These are phyloP conservation scores for Fusarium drepaniforme DNA, from an alignment of 2,329 filamentous ascomycete genomes.

Conservation along the genomic window DNA sequence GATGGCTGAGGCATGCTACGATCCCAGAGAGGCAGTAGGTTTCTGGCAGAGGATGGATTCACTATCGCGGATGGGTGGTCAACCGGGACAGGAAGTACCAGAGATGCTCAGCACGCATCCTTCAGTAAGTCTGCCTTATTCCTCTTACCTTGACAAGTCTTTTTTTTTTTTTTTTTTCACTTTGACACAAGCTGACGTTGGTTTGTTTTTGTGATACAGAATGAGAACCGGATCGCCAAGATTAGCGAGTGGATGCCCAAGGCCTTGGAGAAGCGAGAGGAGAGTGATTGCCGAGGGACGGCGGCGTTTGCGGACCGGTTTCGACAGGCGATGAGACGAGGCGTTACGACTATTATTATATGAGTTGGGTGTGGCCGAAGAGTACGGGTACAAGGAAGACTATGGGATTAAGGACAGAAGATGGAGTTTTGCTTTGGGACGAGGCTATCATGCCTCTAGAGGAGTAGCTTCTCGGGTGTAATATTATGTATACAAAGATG, in stretches of 20 bases:
- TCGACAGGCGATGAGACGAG: conserved; percentile 58
- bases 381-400: neutral
- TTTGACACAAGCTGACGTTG: neutral
- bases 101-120: conserved; percentile 85
- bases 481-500: neutral
- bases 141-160: neutral
- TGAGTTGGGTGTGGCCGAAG: conserved; percentile 2
- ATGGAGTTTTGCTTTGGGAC: neutral
- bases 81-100: conserved; percentile 62
- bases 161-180: too few species aligned
- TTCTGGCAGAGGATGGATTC: conserved; percentile 78
- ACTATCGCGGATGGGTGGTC: conserved; percentile 49
- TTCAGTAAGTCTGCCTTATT: conserved; percentile 62
- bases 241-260: conserved; percentile 73
- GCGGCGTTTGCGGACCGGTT: conserved; percentile 66
- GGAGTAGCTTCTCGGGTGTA: neutral
- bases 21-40: conserved; percentile 73
- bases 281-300: conserved; percentile 67
- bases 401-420: neutral
- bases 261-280: conserved; percentile 64
- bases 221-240: conserved; percentile 72
- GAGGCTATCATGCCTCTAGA: neutral
- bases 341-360: conserved; percentile 36
- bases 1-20: conserved; percentile 85
- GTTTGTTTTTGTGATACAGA: conserved; percentile 50